A percentile compares a stretch with the other conserved stretches of the same genome.
These are phyloP conservation scores for Tetrahymena borealis DNA, from an alignment of 73 alveolate species.

Conservation along the genomic window DNA sequence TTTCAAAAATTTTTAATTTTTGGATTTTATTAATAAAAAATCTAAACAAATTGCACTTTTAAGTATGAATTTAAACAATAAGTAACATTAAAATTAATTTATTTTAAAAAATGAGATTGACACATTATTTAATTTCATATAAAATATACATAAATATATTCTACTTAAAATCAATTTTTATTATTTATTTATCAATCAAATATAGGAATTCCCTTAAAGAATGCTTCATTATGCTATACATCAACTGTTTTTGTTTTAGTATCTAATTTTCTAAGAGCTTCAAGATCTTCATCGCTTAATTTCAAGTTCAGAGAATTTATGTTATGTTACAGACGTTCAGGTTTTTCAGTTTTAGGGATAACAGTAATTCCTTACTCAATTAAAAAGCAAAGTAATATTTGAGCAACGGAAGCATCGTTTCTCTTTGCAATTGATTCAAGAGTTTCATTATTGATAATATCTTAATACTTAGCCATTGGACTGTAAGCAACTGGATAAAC, in stretches of 20 bases:
- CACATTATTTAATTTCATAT: too few species aligned
- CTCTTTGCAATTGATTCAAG: neutral
- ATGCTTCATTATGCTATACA: neutral
- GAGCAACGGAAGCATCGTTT: neutral
- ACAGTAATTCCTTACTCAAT: neutral
- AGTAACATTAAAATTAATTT: too few species aligned
- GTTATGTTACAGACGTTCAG: neutral
- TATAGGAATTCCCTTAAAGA: neutral
- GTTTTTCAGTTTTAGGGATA: neutral
- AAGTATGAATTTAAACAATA: too few species aligned
- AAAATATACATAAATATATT: too few species aligned
- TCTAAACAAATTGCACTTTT: too few species aligned
- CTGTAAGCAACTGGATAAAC: slow-evolving; percentile 51
- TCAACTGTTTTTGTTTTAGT: neutral
- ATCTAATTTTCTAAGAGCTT: neutral
- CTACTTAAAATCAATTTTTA: too few species aligned
- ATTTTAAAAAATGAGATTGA: too few species aligned
- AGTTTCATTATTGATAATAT: neutral
- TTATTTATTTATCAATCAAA: neutral
- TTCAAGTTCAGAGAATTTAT: neutral
- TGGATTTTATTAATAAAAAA: too few species aligned
- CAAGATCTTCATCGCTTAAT: neutral
- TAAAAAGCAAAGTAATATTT: neutral
- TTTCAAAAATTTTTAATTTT: too few species aligned
- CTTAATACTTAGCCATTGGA: slow-evolving; percentile 22